These are phyloP conservation scores for Cylindrodendrum hubeiense DNA, from an alignment of 2,329 filamentous ascomycete genomes.

Conservation along the genomic window DNA sequence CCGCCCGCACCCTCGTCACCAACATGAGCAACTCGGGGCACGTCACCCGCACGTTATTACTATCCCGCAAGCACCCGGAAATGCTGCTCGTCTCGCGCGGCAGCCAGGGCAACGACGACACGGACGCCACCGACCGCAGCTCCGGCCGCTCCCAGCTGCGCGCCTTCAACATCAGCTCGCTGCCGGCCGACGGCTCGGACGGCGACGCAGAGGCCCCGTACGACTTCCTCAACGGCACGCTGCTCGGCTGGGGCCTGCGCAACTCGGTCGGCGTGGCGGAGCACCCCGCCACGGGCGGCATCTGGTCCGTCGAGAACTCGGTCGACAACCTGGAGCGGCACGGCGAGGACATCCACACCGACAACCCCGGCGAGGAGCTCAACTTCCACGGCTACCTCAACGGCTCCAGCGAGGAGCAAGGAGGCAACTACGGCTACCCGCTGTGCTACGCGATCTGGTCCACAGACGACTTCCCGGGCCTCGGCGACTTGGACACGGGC, in stretches of 20 bases:
- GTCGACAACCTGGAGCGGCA: constrained; percentile 72
- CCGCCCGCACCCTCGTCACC: constrained; percentile 64
- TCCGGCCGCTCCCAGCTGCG: constrained; percentile 77
- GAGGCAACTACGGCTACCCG: constrained; percentile 78
- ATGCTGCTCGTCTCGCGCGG: constrained; percentile 76
- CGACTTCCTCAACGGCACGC: constrained; percentile 61
- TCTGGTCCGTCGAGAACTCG: constrained; percentile 77
- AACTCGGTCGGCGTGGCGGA: constrained; percentile 81
- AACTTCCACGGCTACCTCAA: constrained; percentile 76
- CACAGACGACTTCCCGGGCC: constrained; percentile 56
- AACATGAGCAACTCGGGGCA: constrained; percentile 75
- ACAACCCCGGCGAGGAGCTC: constrained; percentile 81
- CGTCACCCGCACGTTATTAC: constrained; percentile 74
- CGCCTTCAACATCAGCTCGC: constrained; percentile 60
- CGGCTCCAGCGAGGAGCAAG: constrained; percentile 47
- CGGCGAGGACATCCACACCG: constrained; percentile 71
- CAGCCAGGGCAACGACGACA: constrained; percentile 73
- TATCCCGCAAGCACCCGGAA: constrained; percentile 66
- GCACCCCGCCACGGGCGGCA: constrained; percentile 63
- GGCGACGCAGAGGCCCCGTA: constrained; percentile 46
- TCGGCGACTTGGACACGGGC: constrained; percentile 57
- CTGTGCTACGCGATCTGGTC: constrained; percentile 77
- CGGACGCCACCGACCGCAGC: constrained; percentile 59
- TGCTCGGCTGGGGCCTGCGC: constrained; percentile 76
- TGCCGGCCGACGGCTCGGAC: constrained; percentile 35